Conservation (phyloP, 352 stramenopile species). For the Peronospora tabacina region DNA sequence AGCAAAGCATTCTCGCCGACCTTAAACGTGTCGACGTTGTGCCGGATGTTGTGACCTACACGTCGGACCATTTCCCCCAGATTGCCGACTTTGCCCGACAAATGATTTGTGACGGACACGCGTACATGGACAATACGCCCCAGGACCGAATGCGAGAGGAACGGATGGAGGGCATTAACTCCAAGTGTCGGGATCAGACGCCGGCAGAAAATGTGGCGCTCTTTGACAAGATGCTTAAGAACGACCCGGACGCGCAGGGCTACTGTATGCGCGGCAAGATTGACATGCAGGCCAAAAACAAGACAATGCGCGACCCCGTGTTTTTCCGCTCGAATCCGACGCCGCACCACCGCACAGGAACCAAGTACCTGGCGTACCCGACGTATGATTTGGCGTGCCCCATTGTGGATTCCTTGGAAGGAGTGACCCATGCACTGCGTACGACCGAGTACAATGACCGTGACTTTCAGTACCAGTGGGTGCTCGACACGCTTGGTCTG, state of each 20-base stretch:
- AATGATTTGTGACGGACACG: constrained; percentile 93
- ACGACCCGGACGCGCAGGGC: constrained; percentile 66
- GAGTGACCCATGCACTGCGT: constrained; percentile 97
- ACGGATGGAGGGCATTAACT: constrained; percentile 90
- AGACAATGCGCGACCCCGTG: constrained; percentile 83
- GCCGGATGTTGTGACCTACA: constrained; percentile 90
- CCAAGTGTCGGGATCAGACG: constrained; percentile 85
- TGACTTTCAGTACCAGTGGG: constrained; percentile 97
- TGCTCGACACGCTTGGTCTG: constrained; percentile 78
- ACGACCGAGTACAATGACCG: constrained; percentile 99
- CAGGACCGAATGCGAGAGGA: constrained; percentile 96
- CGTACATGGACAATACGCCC: constrained; percentile 99
- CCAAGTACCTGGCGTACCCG: constrained; percentile 97
- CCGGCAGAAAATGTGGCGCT: constrained; percentile 85
- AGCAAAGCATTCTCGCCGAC: constrained; percentile 92
- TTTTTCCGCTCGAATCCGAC: constrained; percentile 83
- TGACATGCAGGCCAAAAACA: constrained; percentile 90
- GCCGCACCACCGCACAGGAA: constrained; percentile 88
- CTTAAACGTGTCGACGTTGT: constrained; percentile 80
- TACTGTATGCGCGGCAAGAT: constrained; percentile 91
- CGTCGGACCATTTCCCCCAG: constrained; percentile 95
- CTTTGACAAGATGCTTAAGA: constrained; percentile 95
- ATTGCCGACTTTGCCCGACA: constrained; percentile 91
- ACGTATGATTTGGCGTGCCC: constrained; percentile 99
- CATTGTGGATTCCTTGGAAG: constrained; percentile 98